Evolutionary conservation across 768 basidiomycete genomes (phyloP), one percentile per base, ranked within the genome.

Genomic region (Hypholoma sublateritium): DNA sequence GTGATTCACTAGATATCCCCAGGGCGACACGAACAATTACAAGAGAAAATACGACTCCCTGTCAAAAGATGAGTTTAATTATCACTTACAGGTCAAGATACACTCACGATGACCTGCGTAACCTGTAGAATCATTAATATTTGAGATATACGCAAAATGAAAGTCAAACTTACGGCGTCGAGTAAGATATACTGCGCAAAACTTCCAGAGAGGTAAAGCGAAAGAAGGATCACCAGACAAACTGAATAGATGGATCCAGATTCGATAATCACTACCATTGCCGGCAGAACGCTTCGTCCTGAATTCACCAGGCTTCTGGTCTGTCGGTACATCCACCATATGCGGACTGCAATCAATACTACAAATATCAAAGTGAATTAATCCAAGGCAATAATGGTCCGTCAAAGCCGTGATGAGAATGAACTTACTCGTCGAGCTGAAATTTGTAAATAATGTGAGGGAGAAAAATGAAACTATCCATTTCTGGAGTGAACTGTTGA

Each of bases 401-500:
- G 2, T 32, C 28, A 32, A 32, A 32, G 5, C 28, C 28, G 28
- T 32, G 6, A 6, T 9, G 28, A 2, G 2, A 32, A 1, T 32
- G 28, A 32, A 32, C 59, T 56, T 28, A 56, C 59, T 34, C 25
- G 59, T 60, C 24, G 50, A 41, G 28, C 50, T 53, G 11, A 56
- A 53, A 47, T 60, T 60, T 3, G 59, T 60, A n/a, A 56, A 56
- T 17, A 60, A 16, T 22, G 55, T 60, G 25, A 60, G 55, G 13
- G 55, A 49, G 47, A 60, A 60, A 37, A 56, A 56, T 6, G 59
- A 60, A 24, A 56, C 55, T 8, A 60, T 50, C 55, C 59, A 60
- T 0, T 60, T 32, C 21, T 60, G 59, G 17, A 56, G 55, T 1
- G 41, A 21, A n/a, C 13, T 41, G 17, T 49, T 53, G 55, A 60